Conservation (phyloP, 1,284 basidiomycete species). For the Heterobasidion occidentale region DNA sequence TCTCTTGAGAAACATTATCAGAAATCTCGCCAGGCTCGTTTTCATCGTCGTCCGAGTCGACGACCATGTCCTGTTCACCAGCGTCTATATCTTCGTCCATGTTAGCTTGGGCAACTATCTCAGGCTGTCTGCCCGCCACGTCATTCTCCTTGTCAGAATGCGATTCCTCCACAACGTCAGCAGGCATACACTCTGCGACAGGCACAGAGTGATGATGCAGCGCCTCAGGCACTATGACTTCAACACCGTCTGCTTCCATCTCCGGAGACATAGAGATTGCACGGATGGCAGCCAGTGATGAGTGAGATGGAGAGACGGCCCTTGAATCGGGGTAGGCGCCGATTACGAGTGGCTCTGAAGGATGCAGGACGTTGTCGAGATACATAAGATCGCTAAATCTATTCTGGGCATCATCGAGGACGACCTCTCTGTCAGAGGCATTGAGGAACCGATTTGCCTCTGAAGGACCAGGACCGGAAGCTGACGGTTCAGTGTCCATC, state of each 20-base stretch:
- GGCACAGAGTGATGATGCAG: neutral
- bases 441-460: neutral
- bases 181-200: neutral
- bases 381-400: neutral
- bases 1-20: neutral
- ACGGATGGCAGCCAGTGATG: neutral
- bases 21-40: neutral
- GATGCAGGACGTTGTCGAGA: neutral
- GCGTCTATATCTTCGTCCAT: neutral
- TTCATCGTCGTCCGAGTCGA: neutral
- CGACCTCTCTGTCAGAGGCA: neutral
- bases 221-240: neutral
- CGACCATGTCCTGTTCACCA: neutral
- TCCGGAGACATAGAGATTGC: too few relatives aligned
- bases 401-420: neutral
- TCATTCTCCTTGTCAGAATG: neutral
- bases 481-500: neutral
- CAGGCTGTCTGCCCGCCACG: neutral
- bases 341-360: conserved; percentile 6
- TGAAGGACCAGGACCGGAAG: neutral
- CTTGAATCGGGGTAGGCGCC: conserved; percentile 1
- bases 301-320: neutral
- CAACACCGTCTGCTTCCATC: too few relatives aligned
- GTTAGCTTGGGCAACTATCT: neutral
- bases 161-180: neutral